Evolutionary conservation across 2,329 filamentous ascomycete species (phyloP).

Genomic region (Fonsecaea erecta): DNA sequence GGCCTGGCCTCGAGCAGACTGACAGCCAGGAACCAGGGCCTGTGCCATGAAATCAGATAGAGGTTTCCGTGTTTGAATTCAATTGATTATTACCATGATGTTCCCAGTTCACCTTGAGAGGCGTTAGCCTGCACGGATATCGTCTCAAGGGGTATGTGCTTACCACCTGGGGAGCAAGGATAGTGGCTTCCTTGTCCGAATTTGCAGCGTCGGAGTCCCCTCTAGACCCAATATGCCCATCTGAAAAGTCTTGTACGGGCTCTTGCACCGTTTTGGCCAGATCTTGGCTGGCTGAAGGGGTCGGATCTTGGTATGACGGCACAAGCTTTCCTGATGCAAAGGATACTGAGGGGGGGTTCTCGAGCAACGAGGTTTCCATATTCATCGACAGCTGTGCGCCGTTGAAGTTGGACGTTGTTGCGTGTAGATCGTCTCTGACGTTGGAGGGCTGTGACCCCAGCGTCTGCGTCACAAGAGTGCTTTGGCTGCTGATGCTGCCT

Average conservation of each 20-base stretch:
- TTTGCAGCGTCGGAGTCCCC: not conserved
- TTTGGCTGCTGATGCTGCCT: slow-evolving; percentile 1
- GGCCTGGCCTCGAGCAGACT: slow-evolving; percentile 1
- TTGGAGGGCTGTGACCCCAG: not conserved
- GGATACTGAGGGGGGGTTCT: not conserved
- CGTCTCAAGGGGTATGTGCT: not conserved
- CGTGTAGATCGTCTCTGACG: not conserved
- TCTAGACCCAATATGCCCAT: not conserved
- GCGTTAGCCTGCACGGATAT: not conserved
- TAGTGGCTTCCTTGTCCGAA: slow-evolving; percentile 3
- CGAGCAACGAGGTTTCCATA: not conserved
- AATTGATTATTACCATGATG: not conserved
- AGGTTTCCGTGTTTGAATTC: not conserved
- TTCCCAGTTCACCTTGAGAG: slow-evolving; percentile 6
- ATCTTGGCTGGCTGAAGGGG: not conserved
- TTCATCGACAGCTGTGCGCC: not conserved
- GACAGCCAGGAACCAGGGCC: slow-evolving; percentile 7
- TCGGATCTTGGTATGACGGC: not conserved
- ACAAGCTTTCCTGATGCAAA: not conserved
- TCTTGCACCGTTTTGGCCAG: not conserved
- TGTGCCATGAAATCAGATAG: not conserved
- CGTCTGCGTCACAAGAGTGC: not conserved
- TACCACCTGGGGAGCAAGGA: slow-evolving; percentile 4
- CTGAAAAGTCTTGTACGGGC: not conserved
- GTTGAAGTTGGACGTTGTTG: slow-evolving; percentile 2